phyloP scores from a whole-genome alignment of 352 stramenopile species.

The Globisporangium parvum region DNA sequence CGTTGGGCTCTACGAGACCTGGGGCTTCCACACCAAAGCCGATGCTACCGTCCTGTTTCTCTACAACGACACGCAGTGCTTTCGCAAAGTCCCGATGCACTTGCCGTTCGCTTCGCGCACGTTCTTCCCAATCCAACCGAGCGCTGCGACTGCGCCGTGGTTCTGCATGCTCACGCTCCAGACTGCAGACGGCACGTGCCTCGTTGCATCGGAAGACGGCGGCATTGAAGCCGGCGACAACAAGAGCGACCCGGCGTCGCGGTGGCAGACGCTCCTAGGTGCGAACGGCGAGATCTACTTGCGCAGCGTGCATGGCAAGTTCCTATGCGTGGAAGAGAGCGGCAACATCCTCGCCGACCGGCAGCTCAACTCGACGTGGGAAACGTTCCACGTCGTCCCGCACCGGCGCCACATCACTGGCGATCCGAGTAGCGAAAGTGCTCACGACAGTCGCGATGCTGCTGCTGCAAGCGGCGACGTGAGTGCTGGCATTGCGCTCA shows the following conservation, averaged over 20 bases:
- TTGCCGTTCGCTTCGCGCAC: conserved; percentile 31
- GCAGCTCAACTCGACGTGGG: conserved; percentile 75
- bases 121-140: conserved; percentile 35
- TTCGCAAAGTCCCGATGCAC: conserved; percentile 81
- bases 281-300: conserved; percentile 55
- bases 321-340: conserved; percentile 75
- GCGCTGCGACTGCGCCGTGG: conserved; percentile 25
- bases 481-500: conserved; percentile 50
- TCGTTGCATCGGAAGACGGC: conserved; percentile 65
- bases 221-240: conserved; percentile 33
- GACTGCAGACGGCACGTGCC: conserved; percentile 53
- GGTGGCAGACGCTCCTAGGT: conserved; percentile 75
- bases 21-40: conserved; percentile 51
- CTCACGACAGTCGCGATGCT: too few relatives aligned
- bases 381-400: conserved; percentile 81
- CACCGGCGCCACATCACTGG: conserved; percentile 21
- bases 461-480: too few relatives aligned
- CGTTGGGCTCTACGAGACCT: conserved; percentile 63
- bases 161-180: conserved; percentile 78
- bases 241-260: conserved; percentile 24
- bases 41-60: conserved; percentile 72
- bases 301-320: conserved; percentile 75
- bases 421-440: background rate
- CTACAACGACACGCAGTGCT: conserved; percentile 81
- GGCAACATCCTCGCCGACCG: conserved; percentile 68